Conservation (phyloP, 257 asterid genomes). For the Jacaranda mimosifolia region DNA sequence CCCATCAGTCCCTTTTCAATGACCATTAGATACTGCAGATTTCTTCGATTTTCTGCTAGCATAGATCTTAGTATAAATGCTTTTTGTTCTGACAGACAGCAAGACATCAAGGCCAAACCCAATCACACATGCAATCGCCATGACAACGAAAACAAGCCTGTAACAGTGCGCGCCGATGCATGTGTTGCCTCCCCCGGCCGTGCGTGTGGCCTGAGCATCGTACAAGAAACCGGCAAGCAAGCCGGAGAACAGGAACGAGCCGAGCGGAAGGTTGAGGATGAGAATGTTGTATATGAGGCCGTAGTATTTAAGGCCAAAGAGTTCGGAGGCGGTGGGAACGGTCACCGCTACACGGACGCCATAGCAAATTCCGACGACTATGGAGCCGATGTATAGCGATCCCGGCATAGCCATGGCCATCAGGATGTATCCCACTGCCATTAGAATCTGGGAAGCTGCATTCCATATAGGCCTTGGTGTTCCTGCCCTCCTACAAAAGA, state of each 20-base stretch:
- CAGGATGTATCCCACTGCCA: slow-evolving; percentile 66
- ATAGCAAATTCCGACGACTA: slow-evolving; percentile 71
- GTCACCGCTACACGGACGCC: slow-evolving; percentile 73
- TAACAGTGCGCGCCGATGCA: slow-evolving; percentile 77
- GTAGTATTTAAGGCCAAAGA: slow-evolving; percentile 77
- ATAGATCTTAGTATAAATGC: slow-evolving; percentile 53
- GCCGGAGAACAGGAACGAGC: slow-evolving; percentile 84
- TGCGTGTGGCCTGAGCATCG: slow-evolving; percentile 60
- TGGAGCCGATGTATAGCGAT: slow-evolving; percentile 73
- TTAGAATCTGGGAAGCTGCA: slow-evolving; percentile 74
- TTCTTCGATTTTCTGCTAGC: slow-evolving; percentile 47
- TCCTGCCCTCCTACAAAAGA: slow-evolving; percentile 54
- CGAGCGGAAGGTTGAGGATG: slow-evolving; percentile 72
- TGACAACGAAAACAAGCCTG: slow-evolving; percentile 63
- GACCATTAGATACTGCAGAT: slow-evolving; percentile 26
- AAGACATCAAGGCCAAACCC: slow-evolving; percentile 67
- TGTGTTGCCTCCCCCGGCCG: slow-evolving; percentile 67
- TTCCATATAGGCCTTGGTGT: slow-evolving; percentile 84
- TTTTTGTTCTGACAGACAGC: slow-evolving; percentile 55
- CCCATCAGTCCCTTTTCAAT: slow-evolving; percentile 35
- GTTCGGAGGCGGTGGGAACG: slow-evolving; percentile 73
- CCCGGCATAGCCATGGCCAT: slow-evolving; percentile 76
- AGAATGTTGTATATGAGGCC: slow-evolving; percentile 81
- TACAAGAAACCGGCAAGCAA: slow-evolving; percentile 71
- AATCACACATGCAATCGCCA: slow-evolving; percentile 60